Evolutionary conservation across 257 asterid genomes (phyloP).

Genomic region (Dorcoceras hygrometricum): DNA sequence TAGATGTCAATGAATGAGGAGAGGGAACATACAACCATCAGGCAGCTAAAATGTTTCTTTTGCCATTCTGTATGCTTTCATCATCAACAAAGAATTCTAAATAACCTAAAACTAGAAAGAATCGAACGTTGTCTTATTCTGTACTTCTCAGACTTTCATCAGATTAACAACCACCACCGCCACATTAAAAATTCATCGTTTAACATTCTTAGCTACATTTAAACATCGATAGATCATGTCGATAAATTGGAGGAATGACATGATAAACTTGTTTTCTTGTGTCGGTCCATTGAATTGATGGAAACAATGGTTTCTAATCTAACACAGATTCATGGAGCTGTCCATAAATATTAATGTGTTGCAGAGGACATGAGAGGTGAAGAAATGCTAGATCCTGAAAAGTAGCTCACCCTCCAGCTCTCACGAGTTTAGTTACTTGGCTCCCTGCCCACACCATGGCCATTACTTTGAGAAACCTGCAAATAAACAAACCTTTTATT

Average conservation of each 20-base stretch:
- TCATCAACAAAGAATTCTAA: neutral
- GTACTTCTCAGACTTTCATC: neutral
- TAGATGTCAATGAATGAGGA: neutral
- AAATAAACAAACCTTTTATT: conserved; percentile 23
- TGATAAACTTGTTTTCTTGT: neutral
- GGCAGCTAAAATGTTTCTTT: neutral
- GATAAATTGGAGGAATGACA: neutral
- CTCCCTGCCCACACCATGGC: conserved; percentile 99
- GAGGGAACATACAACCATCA: conserved; percentile 3
- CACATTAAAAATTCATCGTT: neutral
- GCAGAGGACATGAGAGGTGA: neutral
- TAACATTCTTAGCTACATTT: neutral
- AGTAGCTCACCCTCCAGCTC: conserved; percentile 90
- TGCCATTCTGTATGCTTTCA: neutral
- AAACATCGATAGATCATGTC: neutral
- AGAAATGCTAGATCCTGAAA: conserved; percentile 17
- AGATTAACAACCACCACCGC: neutral
- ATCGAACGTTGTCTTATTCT: neutral
- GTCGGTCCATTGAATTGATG: neutral
- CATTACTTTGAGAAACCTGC: conserved; percentile 83
- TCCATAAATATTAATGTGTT: neutral
- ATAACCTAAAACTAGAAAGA: conserved; percentile 1
- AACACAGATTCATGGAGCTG: neutral
- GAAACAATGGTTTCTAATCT: neutral
- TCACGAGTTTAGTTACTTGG: conserved; percentile 84